Conservation (phyloP, 2,329 filamentous ascomycete genomes). For the Colletotrichum sp. region DNA sequence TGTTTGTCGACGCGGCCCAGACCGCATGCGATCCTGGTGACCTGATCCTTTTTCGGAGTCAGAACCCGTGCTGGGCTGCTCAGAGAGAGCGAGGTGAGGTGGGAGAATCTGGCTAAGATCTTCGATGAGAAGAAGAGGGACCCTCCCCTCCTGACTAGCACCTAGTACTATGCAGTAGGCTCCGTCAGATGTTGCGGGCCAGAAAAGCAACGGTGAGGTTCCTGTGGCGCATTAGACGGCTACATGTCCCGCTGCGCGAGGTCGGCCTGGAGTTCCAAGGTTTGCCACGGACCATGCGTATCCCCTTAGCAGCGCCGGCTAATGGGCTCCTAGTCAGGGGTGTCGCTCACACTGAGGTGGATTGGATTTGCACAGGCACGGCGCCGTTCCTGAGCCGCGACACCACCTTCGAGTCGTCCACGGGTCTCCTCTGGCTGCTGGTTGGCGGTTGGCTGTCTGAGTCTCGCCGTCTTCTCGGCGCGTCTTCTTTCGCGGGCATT, state of each 20-base stretch:
- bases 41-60: not conserved
- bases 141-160: not conserved
- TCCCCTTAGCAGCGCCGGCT: not conserved
- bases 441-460: not conserved
- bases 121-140: not conserved
- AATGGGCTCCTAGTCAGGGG: conserved; percentile 14
- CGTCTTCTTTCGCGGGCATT: conserved; percentile 6
- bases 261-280: not conserved
- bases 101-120: not conserved
- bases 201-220: not conserved
- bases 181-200: not conserved
- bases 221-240: conserved; percentile 2
- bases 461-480: not conserved
- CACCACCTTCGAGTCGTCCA: not conserved
- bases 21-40: not conserved
- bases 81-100: not conserved
- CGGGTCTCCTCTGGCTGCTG: not conserved
- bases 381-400: conserved; percentile 18
- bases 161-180: not conserved
- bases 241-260: not conserved
- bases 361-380: not conserved
- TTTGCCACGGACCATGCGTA: not conserved
- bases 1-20: not conserved
- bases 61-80: not conserved
- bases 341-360: not conserved